Percentiles rank a stretch among this genome's conserved stretches.
phyloP scores from a whole-genome alignment of 805 yeast species.

The Ogataea methylovora region DNA sequence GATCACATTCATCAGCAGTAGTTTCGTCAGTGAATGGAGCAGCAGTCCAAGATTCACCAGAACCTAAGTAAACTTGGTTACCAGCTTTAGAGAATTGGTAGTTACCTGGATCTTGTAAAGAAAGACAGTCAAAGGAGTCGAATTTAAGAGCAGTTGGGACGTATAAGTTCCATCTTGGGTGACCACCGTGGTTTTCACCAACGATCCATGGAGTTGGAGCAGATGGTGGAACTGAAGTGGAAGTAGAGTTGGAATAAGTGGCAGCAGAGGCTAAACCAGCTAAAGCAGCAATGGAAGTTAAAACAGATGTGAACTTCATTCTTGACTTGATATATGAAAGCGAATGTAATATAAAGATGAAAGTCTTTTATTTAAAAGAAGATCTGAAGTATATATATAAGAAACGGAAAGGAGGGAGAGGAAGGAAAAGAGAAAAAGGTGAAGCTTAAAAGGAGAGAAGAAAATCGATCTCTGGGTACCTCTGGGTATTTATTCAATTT shows the following conservation, averaged over 20 bases:
- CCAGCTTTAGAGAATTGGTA: background rate
- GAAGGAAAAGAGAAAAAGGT: too few relatives aligned
- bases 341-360: too few relatives aligned
- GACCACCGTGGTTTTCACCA: constrained; percentile 9
- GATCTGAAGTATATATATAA: too few relatives aligned
- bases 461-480: too few relatives aligned
- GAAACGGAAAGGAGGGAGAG: too few relatives aligned
- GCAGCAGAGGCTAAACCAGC: constrained; percentile 13
- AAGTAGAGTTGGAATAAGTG: constrained; percentile 11
- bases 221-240: constrained; percentile 6
- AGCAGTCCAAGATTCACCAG: constrained; percentile 4
- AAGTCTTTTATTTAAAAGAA: too few relatives aligned
- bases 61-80: constrained; percentile 1
- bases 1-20: constrained; percentile 8
- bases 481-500: too few relatives aligned
- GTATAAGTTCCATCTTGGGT: constrained; percentile 13
- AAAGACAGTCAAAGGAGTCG: constrained; percentile 8
- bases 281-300: constrained; percentile 11
- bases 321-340: too few relatives aligned
- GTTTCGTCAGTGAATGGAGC: constrained; percentile 11
- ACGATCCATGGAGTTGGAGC: constrained; percentile 11
- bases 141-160: constrained; percentile 11
- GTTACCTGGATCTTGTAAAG: constrained; percentile 10
- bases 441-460: too few relatives aligned
- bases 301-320: constrained; percentile 12